These are phyloP conservation scores for Emmonsiellopsis sp. DNA, from an alignment of 2,329 filamentous ascomycete species.

Conservation along the genomic window DNA sequence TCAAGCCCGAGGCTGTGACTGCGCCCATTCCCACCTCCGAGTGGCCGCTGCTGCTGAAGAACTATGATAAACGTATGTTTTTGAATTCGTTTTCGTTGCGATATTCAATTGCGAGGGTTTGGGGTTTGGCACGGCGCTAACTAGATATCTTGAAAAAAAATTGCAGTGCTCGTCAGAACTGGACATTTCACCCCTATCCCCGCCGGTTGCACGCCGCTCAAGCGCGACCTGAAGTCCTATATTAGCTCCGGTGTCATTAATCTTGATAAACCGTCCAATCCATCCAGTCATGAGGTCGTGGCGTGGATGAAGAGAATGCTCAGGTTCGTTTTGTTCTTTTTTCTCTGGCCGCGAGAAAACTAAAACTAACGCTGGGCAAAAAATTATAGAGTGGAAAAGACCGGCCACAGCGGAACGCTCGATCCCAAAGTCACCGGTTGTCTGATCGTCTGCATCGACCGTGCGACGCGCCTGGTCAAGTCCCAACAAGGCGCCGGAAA, in stretches of 20 bases:
- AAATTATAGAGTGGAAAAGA: constrained; percentile 70
- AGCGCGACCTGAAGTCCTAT: constrained; percentile 94
- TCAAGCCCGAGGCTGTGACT: constrained; percentile 81
- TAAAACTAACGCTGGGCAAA: constrained; percentile 8
- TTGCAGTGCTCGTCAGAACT: constrained; percentile 75
- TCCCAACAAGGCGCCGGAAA: constrained; percentile 98
- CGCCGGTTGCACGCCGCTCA: constrained; percentile 80
- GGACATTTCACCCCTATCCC: constrained; percentile 97
- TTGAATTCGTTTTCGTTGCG: constrained; percentile 1
- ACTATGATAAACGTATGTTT: constrained; percentile 79
- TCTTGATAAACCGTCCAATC: constrained; percentile 94
- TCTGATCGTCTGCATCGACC: constrained; percentile 90
- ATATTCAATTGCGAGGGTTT: neutral
- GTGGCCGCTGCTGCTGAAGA: constrained; percentile 91
- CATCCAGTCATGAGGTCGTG: constrained; percentile 96
- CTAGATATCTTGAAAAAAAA: neutral
- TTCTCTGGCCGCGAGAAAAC: neutral
- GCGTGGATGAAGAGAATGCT: constrained; percentile 99
- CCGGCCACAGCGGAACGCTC: constrained; percentile 94
- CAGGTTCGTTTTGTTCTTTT: constrained; percentile 47
- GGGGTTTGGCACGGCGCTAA: constrained; percentile 3
- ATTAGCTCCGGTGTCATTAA: constrained; percentile 97
- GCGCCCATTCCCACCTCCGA: constrained; percentile 75
- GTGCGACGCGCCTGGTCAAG: constrained; percentile 94
- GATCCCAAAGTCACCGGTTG: constrained; percentile 97